Evolutionary conservation across 2,329 filamentous ascomycete genomes (phyloP), one percentile per base, ranked within the genome.

Genomic region (Claviceps lovelessii): DNA sequence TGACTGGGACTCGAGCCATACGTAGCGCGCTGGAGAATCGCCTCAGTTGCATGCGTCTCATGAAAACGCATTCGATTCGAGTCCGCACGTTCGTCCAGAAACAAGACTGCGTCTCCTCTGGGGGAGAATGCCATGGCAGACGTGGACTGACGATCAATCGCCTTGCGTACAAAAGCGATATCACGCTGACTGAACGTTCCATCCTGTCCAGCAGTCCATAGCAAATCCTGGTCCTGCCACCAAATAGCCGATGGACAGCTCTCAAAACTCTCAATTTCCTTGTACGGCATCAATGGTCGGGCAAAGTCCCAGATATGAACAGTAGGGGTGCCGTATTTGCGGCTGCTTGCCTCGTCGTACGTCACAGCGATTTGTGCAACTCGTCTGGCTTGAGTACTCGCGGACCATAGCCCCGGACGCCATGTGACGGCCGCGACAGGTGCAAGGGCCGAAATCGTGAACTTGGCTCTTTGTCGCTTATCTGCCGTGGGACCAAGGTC

Each of bases 221-320:
- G 67, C 49, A 84, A 73, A 58, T 85, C 81, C 57, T 81, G 77
- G 58, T 82, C 76, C 55, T 79, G 79, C 83, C 83, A 86, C 7
- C 83, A 66, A 17, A 86, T 64, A 1, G 76, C 76, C 9, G 73
- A 75, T 1, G 82, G 82, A 3, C 80, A 76, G 33, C 64, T 72
- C 28, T 79, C 76, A 58, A 84, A 85, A 44, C 76, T 69, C 56
- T 83, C 78, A 49, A 86, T 76, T 60, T 83, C 79, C 59, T 84
- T 83, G 62, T 83, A 85, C 0, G 83, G 81, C 72, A 86, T 76
- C 1, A 80, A 79, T 1, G 83, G 80, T 37, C 83, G 73, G 7
- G 80, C 82, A n/a, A 86, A 68, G 62, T 86, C 83, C 81, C 82
- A 86, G 23, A 86, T 72, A 55, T 86, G 81, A 15, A 85, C 79